These are phyloP conservation scores for Hysterium pulicare DNA, from an alignment of 2,329 filamentous ascomycete species.

Conservation along the genomic window DNA sequence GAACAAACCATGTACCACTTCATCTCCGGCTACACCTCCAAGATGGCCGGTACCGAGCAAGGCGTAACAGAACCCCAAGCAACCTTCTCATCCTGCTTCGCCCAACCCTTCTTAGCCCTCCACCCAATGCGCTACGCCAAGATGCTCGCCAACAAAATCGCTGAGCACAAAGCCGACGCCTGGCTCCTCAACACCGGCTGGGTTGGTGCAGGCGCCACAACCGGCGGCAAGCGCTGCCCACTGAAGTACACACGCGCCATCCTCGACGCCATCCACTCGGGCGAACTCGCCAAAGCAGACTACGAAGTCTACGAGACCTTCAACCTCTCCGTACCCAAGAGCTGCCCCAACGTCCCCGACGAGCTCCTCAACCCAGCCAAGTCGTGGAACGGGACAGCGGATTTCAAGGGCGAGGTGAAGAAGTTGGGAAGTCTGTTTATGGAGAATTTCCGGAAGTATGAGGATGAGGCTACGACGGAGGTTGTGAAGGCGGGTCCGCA, in stretches of 20 bases:
- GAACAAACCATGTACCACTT: conserved; percentile 99
- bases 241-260: conserved; percentile 99
- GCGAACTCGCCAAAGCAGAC: conserved; percentile 86
- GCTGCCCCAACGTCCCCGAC: conserved; percentile 80
- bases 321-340: conserved; percentile 93
- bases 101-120: conserved; percentile 96
- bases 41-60: conserved; percentile 99
- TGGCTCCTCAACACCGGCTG: conserved; percentile 99
- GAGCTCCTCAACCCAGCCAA: conserved; percentile 94
- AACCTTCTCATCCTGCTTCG: conserved; percentile 99
- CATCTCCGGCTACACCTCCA: conserved; percentile 99
- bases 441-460: conserved; percentile 98
- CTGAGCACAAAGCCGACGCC: conserved; percentile 89
- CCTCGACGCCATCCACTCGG: conserved; percentile 95
- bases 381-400: conserved; percentile 80
- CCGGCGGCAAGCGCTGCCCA: conserved; percentile 93
- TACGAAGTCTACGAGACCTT: conserved; percentile 96
- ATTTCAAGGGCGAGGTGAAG: conserved; percentile 82
- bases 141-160: conserved; percentile 98
- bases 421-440: conserved; percentile 89
- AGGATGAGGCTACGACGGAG: conserved; percentile 62
- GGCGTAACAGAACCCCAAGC: conserved; percentile 96
- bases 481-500: conserved; percentile 47
- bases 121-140: conserved; percentile 99
- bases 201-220: conserved; percentile 87